Conservation (phyloP, 306 rosid species). For the Pachyrhizus erosus region DNA sequence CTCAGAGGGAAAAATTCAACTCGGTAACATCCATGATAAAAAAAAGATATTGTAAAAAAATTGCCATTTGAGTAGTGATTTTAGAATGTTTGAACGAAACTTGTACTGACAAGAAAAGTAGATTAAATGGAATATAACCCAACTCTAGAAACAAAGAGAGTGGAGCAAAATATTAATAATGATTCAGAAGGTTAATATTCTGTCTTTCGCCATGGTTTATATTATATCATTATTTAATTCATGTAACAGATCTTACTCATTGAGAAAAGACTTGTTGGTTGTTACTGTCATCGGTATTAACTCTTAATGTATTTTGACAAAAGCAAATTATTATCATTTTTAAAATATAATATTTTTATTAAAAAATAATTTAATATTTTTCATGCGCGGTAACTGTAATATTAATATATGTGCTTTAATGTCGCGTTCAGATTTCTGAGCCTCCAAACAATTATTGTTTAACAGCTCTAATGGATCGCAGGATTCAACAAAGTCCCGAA, state of each 20-base stretch:
- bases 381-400: background rate
- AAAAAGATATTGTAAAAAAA: background rate
- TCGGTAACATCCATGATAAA: background rate
- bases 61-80: background rate
- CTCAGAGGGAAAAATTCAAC: background rate
- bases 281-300: background rate
- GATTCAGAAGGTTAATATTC: background rate
- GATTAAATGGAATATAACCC: background rate
- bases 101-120: background rate
- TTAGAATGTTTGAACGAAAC: background rate
- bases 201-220: background rate
- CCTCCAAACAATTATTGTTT: slow-evolving; percentile 34
- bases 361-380: background rate
- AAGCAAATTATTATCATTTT: background rate
- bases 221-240: background rate
- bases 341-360: background rate
- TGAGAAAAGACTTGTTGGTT: background rate
- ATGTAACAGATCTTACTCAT: background rate
- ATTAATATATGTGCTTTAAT: background rate
- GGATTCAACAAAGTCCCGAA: slow-evolving; percentile 12
- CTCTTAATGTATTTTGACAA: background rate
- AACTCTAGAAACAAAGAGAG: background rate
- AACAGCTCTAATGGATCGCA: slow-evolving; percentile 2
- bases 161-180: background rate
- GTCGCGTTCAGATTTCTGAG: background rate